A percentile compares a stretch with the other conserved stretches of the same genome.
phyloP scores from a whole-genome alignment of 2,329 filamentous ascomycete genomes.

The Pseudogymnoascus sp. region DNA sequence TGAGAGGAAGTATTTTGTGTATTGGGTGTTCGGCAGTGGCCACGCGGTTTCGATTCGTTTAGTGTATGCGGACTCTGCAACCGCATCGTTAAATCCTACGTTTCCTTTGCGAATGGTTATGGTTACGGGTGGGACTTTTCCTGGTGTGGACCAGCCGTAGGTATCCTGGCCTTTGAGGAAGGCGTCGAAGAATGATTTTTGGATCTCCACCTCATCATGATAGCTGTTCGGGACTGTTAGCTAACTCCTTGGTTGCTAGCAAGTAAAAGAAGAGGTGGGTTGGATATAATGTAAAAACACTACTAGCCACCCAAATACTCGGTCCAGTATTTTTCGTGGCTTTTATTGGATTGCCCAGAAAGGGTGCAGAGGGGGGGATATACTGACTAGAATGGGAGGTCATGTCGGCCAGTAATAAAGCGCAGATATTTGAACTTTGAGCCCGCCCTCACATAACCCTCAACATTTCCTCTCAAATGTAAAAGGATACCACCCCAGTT shows the following conservation, averaged over 20 bases:
- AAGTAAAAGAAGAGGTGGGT: neutral
- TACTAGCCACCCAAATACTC: neutral
- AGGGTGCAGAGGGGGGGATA: neutral
- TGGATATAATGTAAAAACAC: neutral
- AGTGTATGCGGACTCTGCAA: neutral
- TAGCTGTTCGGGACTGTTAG: neutral
- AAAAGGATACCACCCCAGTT: constrained; percentile 67
- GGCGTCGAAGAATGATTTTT: constrained; percentile 59
- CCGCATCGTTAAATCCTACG: constrained; percentile 48
- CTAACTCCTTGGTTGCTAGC: neutral
- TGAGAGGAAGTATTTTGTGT: neutral
- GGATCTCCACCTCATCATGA: constrained; percentile 39
- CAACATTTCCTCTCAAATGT: constrained; percentile 60
- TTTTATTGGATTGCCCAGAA: neutral
- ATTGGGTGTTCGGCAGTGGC: neutral
- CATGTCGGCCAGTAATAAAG: constrained; percentile 62
- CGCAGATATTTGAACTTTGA: constrained; percentile 61
- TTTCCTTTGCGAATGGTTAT: constrained; percentile 58
- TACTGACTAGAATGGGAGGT: constrained; percentile 48
- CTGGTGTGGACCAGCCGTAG: constrained; percentile 49
- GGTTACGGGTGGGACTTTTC: constrained; percentile 52
- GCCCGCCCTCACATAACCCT: constrained; percentile 55
- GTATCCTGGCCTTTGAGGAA: constrained; percentile 62
- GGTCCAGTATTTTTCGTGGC: neutral
- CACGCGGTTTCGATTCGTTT: neutral